phyloP scores from a whole-genome alignment of 805 yeast genomes.

The Pichia scutulata region DNA sequence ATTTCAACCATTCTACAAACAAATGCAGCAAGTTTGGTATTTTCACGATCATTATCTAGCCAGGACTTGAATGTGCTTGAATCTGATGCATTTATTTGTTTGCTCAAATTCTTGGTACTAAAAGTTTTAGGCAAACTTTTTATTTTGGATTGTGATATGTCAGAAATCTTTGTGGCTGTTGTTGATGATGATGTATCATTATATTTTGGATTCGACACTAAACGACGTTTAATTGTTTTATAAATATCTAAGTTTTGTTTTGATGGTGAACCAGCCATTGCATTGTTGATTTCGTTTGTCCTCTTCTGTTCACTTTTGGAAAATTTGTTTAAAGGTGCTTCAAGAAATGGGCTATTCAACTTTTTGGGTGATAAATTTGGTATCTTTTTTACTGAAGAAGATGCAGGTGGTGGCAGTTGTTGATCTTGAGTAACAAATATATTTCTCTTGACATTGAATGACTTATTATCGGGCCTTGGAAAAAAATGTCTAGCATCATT shows the following conservation, averaged over 20 bases:
- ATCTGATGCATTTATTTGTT: constrained; percentile 3
- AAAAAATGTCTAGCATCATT: constrained; percentile 21
- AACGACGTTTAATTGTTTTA: constrained; percentile 23
- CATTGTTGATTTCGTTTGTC: constrained; percentile 28
- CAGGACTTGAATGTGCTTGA: constrained; percentile 13
- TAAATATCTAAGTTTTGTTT: constrained; percentile 28
- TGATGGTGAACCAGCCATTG: constrained; percentile 31
- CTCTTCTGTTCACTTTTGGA: constrained; percentile 24
- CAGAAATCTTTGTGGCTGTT: neutral
- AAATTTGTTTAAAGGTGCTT: constrained; percentile 8
- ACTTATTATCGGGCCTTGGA: constrained; percentile 18
- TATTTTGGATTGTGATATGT: neutral
- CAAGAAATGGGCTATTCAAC: neutral
- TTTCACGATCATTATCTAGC: constrained; percentile 26
- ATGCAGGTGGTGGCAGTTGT: neutral
- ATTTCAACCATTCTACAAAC: constrained; percentile 46
- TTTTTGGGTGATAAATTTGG: neutral
- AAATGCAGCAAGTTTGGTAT: constrained; percentile 34
- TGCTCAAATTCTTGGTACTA: constrained; percentile 6
- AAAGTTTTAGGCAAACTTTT: constrained; percentile 1
- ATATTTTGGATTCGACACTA: constrained; percentile 3
- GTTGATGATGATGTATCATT: neutral
- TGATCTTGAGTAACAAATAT: constrained; percentile 9
- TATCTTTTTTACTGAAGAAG: neutral
- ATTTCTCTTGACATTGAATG: neutral